Evolutionary conservation across 805 yeast genomes (phyloP), one percentile per base, ranked within the genome.

Genomic region (Zygosaccharomyces bisporus): DNA sequence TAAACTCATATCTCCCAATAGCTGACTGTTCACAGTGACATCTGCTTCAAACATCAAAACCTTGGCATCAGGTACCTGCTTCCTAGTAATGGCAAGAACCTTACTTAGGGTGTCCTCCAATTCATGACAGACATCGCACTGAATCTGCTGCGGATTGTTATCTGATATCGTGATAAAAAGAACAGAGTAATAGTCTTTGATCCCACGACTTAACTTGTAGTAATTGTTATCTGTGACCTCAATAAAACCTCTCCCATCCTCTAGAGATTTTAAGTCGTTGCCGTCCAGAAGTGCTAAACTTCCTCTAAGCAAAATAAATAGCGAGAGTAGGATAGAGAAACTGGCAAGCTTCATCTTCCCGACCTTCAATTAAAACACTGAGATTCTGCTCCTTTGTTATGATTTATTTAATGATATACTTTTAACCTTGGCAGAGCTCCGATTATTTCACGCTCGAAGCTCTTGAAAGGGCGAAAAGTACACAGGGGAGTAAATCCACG

Each of bases 41-140:
- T 83, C 90, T 9, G 77, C 74, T 33, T 69, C 64, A 29, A 71
- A 67, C 57, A 81, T 74, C 55, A 71, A 69, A 10, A 78, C 62
- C 24, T 67, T 60, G 47, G 54, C 57, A 4, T 61, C 59, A 1
- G 75, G 70, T 48, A 75, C 68, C 47, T 80, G 76, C 4, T 54
- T 43, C 32, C 64, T 56, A 62, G 79, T 76, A 2, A 77, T 64
- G 0, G 51, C 52, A 0, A 78, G 66, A 0, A 79, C 79, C 19
- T 57, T 58, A 5, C 67, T 57, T 30, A 71, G 64, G 2, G 73
- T 64, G 0, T 69, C 66, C 27, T 70, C 68, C 45, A 82, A 66
- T 5, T 61, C 66, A 14, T 43, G 47, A 55, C 91, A 83, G 21
- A 70, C 52, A 0, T 47, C 63, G 45, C 68, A 63, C 16, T 34